Evolutionary conservation across 768 basidiomycete genomes (phyloP).

Genomic region (Leccinellum albellum): DNA sequence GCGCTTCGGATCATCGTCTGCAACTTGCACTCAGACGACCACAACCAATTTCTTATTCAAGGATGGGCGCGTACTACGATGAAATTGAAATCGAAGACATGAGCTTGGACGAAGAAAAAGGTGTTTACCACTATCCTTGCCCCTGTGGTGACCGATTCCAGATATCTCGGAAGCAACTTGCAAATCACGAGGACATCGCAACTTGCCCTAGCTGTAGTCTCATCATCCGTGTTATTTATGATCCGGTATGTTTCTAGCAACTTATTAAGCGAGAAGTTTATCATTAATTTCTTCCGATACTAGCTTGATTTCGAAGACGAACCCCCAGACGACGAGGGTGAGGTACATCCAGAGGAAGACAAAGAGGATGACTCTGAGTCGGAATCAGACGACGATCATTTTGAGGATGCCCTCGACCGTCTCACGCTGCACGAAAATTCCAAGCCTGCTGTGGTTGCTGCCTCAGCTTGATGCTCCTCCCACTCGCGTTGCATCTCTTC

Average conservation of each 20-base stretch:
- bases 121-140: constrained; percentile 89
- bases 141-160: constrained; percentile 93
- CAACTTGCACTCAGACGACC: no score
- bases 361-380: constrained; percentile 35
- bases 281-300: background rate
- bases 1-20: no score
- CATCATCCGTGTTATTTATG: constrained; percentile 88
- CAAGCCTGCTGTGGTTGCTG: constrained; percentile 8
- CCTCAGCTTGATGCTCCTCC: constrained; percentile 13
- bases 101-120: constrained; percentile 78
- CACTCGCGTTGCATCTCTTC: background rate
- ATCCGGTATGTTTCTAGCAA: constrained; percentile 62
- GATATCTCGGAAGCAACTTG: constrained; percentile 80
- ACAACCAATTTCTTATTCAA: no score
- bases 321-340: constrained; percentile 52
- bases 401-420: constrained; percentile 67
- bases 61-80: constrained; percentile 88
- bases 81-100: constrained; percentile 98
- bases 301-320: constrained; percentile 83
- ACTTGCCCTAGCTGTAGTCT: constrained; percentile 96
- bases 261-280: background rate
- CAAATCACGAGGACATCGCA: constrained; percentile 89
- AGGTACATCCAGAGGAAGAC: constrained; percentile 23
- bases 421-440: constrained; percentile 34
- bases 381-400: constrained; percentile 42